Evolutionary conservation across 257 asterid species (phyloP).

Genomic region (Cynanchum wilfordii): DNA sequence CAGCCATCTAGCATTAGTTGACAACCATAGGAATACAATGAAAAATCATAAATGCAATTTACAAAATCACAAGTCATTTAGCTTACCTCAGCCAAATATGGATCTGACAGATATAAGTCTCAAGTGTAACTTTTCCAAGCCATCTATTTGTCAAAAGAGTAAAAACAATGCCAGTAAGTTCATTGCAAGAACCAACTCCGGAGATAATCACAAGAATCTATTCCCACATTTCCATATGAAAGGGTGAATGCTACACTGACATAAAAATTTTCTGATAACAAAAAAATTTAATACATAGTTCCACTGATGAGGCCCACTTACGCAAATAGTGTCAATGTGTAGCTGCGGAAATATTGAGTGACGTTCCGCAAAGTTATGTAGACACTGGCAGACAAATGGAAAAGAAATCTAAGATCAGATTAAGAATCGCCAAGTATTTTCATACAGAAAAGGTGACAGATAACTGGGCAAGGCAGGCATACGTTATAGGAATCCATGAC

Average conservation of each 20-base stretch:
- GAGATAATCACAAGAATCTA: not conserved
- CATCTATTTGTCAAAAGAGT: conserved; percentile 46
- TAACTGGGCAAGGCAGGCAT: conserved; percentile 18
- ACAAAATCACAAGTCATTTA: not conserved
- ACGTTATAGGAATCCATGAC: conserved; percentile 94
- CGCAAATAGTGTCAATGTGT: conserved; percentile 84
- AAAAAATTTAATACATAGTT: not conserved
- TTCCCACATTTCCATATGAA: conserved; percentile 9
- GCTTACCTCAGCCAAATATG: conserved; percentile 91
- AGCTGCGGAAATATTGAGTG: conserved; percentile 80
- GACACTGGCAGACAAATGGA: conserved; percentile 44
- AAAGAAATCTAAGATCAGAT: not conserved
- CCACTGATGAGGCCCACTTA: conserved; percentile 34
- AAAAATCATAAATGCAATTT: not conserved
- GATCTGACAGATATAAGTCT: conserved; percentile 83
- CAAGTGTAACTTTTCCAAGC: conserved; percentile 92
- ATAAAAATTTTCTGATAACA: not conserved
- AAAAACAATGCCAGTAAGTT: not conserved
- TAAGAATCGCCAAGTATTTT: conserved; percentile 10
- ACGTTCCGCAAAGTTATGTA: conserved; percentile 72
- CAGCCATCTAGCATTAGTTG: not conserved
- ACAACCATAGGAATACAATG: not conserved
- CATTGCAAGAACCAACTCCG: not conserved
- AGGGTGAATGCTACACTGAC: not conserved
- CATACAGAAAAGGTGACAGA: conserved; percentile 7